Base-by-base conservation (phyloP, 106 monocot species). In the Dactylorhiza incarnata region DNA sequence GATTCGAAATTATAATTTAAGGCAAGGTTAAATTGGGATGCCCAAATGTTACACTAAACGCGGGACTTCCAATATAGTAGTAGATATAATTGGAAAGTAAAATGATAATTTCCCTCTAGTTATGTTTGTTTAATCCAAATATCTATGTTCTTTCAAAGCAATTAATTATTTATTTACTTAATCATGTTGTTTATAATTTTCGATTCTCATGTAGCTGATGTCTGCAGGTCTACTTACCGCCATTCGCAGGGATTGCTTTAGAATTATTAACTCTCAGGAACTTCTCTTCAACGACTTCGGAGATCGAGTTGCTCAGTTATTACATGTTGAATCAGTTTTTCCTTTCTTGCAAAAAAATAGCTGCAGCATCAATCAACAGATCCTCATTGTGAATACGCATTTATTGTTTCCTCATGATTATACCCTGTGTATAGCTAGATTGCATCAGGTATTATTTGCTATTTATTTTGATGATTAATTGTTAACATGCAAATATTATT, bases 371-470 rank as follows among this genome's bases (percentile, higher is more conserved):
- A 83, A 77, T 66, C 90, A 93, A 71, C 86, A 92, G 84, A 74
- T 89, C 68, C 80, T 96, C 48, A 93, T 96, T 84, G 87, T 93
- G 45, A 96, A 96, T 84, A 96, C 95, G 20, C 95, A 96, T 70
- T 76, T 96, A 56, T 76, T 96, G 49, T 96, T 96, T 89, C 95
- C 95, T 77, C 95, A 96, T 85, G 82, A 96, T 77, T 82, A 82
- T 59, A 93, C 78, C 65, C 52, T 86, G 20, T 96, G 85, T 67
- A 85, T 96, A 37, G 84, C 89, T 78, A 90, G 95, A 51, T 68
- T 96, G 77, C 93, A 83, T 59, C 95, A 96, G 95, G 95, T 96
- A 80, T 5, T 52, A 9, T 52, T 52, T 52, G 9, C 15, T 37
- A 37, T 37, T 37, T 52, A 15, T 52, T 52, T 29, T 59, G 25